Percentiles rank a stretch among this genome's conserved stretches.
Evolutionary conservation across 805 yeast genomes (phyloP).

Genomic region (Priceomyces melissophilus): DNA sequence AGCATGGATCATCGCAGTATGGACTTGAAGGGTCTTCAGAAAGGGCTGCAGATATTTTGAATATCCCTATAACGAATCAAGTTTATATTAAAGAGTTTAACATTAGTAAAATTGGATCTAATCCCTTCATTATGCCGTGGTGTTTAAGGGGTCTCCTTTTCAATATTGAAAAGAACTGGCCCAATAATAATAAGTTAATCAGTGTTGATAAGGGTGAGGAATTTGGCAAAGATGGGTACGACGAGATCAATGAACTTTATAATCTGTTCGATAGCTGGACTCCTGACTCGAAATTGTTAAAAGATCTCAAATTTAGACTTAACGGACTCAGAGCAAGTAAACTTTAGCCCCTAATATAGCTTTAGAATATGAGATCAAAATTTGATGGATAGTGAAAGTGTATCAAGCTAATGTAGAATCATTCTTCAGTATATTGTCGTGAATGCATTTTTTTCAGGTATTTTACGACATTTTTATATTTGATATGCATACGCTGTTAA

Average conservation of each 20-base stretch:
- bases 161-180: constrained; percentile 51
- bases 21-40: background rate
- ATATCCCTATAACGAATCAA: constrained; percentile 31
- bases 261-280: constrained; percentile 80
- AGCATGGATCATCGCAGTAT: too few species aligned
- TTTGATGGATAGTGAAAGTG: too few species aligned
- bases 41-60: constrained; percentile 8
- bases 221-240: constrained; percentile 33
- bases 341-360: constrained; percentile 14
- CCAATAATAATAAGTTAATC: constrained; percentile 39
- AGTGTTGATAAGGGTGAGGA: constrained; percentile 30
- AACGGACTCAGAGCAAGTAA: constrained; percentile 49
- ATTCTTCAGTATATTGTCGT: too few species aligned
- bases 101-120: constrained; percentile 63
- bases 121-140: constrained; percentile 92
- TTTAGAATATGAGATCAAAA: too few species aligned
- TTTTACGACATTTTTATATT: too few species aligned
- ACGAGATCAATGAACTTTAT: constrained; percentile 58
- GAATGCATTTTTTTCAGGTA: too few species aligned
- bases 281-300: constrained; percentile 77
- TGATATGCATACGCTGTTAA: too few species aligned
- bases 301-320: constrained; percentile 78
- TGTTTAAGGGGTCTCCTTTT: constrained; percentile 78
- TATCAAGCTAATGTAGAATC: too few species aligned
- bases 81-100: constrained; percentile 47